Evolutionary conservation across 176 grass and related monocot genomes (phyloP).

Genomic region (Zoysia japonica): DNA sequence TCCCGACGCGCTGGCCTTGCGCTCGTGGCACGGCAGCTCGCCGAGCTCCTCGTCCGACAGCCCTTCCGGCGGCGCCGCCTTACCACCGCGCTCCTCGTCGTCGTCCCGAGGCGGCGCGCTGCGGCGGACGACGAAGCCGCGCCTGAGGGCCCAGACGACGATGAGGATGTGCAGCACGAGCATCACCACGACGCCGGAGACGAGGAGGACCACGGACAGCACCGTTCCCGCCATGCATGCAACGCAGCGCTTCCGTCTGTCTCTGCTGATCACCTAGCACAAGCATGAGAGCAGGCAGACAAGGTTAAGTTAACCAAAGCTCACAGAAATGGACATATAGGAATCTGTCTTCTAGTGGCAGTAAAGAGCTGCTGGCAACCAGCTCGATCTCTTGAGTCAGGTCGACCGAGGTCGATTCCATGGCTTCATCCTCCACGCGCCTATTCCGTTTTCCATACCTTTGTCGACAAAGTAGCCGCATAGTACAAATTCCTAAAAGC

Average conservation of each 20-base stretch:
- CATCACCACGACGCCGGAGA: slow-evolving; percentile 44
- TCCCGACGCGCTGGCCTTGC: slow-evolving; percentile 2
- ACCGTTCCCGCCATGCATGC: slow-evolving; percentile 18
- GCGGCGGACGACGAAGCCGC: slow-evolving; percentile 2
- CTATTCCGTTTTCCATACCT: background rate
- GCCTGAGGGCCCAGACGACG: slow-evolving; percentile 37
- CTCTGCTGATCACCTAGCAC: background rate
- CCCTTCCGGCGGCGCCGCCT: background rate
- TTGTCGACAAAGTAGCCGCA: background rate
- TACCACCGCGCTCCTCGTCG: slow-evolving; percentile 21
- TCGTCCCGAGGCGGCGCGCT: background rate
- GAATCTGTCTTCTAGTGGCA: slow-evolving; percentile 1
- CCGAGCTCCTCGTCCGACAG: slow-evolving; percentile 40
- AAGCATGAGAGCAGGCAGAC: background rate
- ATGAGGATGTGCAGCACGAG: slow-evolving; percentile 47
- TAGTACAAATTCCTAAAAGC: background rate
- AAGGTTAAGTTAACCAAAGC: background rate
- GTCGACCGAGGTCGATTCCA: background rate
- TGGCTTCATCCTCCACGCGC: background rate
- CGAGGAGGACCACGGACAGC: slow-evolving; percentile 37
- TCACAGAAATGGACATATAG: background rate
- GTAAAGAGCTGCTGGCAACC: background rate
- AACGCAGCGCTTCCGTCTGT: background rate
- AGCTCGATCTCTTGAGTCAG: no score
- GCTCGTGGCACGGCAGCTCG: slow-evolving; percentile 42